A percentile compares a stretch with the other conserved stretches of the same genome.
Evolutionary conservation across 306 rosid genomes (phyloP).

Genomic region (Sechiopsis laciniata): DNA sequence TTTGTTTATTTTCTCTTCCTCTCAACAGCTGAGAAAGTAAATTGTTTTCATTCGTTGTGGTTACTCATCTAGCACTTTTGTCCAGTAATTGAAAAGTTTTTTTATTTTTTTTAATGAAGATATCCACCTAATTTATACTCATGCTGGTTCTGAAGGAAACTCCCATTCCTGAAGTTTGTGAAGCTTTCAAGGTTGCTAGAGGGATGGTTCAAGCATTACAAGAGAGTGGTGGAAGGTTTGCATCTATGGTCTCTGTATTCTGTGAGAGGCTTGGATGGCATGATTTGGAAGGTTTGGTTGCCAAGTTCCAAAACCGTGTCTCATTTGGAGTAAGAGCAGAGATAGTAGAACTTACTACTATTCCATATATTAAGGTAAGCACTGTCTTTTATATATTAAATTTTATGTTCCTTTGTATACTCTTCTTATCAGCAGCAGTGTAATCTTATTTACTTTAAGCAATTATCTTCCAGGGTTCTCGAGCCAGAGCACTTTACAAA

Average conservation of each 20-base stretch:
- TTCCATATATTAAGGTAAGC: conserved; percentile 89
- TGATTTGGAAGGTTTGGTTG: conserved; percentile 82
- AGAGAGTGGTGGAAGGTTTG: conserved; percentile 98
- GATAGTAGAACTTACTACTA: conserved; percentile 89
- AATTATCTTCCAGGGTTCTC: conserved; percentile 60
- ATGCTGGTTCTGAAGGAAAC: conserved; percentile 55
- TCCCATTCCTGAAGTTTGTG: conserved; percentile 81
- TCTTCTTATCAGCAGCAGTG: conserved; percentile 14
- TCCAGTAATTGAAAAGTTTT: conserved; percentile 9
- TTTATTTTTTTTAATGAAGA: neutral
- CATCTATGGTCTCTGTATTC: conserved; percentile 87
- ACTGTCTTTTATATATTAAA: neutral
- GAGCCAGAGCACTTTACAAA: conserved; percentile 94
- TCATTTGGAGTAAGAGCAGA: conserved; percentile 94
- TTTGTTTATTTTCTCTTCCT: neutral
- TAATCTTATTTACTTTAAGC: conserved; percentile 27
- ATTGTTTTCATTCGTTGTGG: neutral
- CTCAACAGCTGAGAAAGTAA: neutral
- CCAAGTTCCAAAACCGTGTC: conserved; percentile 90
- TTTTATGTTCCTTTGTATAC: neutral
- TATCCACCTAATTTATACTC: conserved; percentile 20
- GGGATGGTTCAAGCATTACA: conserved; percentile 97
- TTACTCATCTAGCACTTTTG: neutral
- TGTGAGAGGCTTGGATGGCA: conserved; percentile 98
- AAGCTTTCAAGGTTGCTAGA: conserved; percentile 84